Conservation (phyloP, 1,284 basidiomycete species). For the Uromyces viciae-fabae region DNA sequence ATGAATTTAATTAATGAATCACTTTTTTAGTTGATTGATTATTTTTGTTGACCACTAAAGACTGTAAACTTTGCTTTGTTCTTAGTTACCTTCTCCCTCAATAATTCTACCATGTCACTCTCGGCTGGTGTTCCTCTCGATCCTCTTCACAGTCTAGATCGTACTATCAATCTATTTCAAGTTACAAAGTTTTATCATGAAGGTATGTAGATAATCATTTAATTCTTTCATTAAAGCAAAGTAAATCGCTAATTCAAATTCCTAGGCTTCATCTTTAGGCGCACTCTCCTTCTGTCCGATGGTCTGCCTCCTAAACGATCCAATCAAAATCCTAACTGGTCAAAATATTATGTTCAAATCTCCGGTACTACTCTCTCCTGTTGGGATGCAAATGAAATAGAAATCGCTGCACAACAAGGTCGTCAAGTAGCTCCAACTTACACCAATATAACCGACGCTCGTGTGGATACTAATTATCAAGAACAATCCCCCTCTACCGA, state of each 20-base stretch:
- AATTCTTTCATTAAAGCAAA: neutral
- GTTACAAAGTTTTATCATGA: constrained; percentile 36
- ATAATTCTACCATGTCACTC: too few species aligned
- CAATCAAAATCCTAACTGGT: constrained; percentile 47
- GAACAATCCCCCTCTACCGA: neutral
- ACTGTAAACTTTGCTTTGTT: too few species aligned
- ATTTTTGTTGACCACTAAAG: too few species aligned
- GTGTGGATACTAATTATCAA: neutral
- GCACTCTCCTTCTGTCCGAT: constrained; percentile 28
- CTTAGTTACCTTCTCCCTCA: too few species aligned
- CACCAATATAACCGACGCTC: constrained; percentile 41
- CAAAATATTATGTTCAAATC: constrained; percentile 51
- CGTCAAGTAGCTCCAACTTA: constrained; percentile 46
- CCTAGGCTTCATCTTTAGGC: constrained; percentile 23
- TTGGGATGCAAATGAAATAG: constrained; percentile 51
- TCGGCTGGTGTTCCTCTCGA: too few species aligned
- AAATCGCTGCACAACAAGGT: constrained; percentile 48
- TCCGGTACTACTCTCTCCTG: constrained; percentile 49
- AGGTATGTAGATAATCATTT: neutral
- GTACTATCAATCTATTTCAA: constrained; percentile 1
- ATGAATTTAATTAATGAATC: too few species aligned
- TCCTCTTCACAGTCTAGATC: constrained; percentile 25
- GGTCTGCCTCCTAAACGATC: neutral
- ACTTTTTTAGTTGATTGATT: too few species aligned
- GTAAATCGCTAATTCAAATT: neutral